A percentile compares a stretch with the other conserved stretches of the same genome.
Conservation (phyloP, 148 eudicot genomes). For the Chenopodium berlandieri region DNA sequence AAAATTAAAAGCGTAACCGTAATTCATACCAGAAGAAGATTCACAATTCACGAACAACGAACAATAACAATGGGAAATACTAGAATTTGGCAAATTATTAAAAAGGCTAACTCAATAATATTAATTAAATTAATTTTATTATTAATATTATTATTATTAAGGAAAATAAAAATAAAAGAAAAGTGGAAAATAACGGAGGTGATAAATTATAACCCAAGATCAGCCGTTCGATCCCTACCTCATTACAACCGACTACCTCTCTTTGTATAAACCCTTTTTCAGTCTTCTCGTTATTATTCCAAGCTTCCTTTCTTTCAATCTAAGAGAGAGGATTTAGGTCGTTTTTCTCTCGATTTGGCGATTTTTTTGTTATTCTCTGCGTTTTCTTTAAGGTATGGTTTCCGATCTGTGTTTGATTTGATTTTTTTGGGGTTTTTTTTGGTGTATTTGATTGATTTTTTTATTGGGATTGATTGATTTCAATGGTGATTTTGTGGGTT, state of each 20-base stretch:
- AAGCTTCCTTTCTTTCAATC: background rate
- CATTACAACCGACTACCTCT: background rate
- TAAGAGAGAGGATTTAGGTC: too few relatives aligned
- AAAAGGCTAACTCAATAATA: background rate
- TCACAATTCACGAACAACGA: slow-evolving; percentile 1
- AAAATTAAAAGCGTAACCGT: background rate
- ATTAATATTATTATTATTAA: background rate
- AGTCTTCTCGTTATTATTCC: background rate
- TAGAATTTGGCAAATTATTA: background rate
- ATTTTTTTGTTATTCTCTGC: background rate
- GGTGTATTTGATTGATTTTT: background rate
- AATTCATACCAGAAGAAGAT: background rate
- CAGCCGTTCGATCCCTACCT: slow-evolving; percentile 3
- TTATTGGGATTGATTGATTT: background rate
- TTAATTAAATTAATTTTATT: background rate
- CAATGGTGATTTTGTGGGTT: background rate
- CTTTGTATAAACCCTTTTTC: background rate
- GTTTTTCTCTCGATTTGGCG: background rate
- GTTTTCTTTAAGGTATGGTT: background rate
- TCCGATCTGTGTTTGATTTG: background rate
- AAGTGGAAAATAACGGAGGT: background rate
- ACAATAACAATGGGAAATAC: background rate
- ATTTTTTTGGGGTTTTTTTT: background rate
- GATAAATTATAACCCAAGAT: background rate
- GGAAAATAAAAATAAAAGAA: background rate